Evolutionary conservation across 2,329 filamentous ascomycete genomes (phyloP).

Genomic region (Ascochyta clinopodiicola): DNA sequence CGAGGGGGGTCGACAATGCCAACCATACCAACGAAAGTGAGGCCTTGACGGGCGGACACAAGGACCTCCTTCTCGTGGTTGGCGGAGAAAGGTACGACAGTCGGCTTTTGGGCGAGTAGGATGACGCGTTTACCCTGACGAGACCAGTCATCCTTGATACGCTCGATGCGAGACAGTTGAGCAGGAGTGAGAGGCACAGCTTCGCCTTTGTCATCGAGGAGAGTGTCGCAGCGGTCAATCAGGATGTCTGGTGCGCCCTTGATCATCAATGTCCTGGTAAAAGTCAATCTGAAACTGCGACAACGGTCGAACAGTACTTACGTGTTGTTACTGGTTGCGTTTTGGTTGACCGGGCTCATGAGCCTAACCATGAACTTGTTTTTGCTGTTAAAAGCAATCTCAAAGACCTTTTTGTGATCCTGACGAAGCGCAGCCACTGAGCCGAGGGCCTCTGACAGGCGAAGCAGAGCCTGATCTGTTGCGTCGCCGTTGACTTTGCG

Average conservation of each 20-base stretch:
- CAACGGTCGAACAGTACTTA: conserved; percentile 8
- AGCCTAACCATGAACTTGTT: conserved; percentile 82
- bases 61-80: conserved; percentile 66
- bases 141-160: conserved; percentile 72
- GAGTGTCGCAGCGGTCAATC: conserved; percentile 66
- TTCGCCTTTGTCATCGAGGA: conserved; percentile 63
- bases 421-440: conserved; percentile 65
- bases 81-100: conserved; percentile 51
- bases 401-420: conserved; percentile 69
- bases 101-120: conserved; percentile 67
- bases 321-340: conserved; percentile 36
- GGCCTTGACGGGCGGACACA: conserved; percentile 56
- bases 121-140: conserved; percentile 72
- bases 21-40: conserved; percentile 63
- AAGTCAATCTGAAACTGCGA: conserved; percentile 14
- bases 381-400: conserved; percentile 75
- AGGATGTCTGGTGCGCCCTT: conserved; percentile 81
- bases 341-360: conserved; percentile 52
- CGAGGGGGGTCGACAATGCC: conserved; percentile 67
- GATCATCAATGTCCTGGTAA: conserved; percentile 65
- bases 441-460: conserved; percentile 71
- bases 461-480: conserved; percentile 76
- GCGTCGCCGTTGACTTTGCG: conserved; percentile 76
- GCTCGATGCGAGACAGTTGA: conserved; percentile 58
- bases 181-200: conserved; percentile 56